Evolutionary conservation across 192 early-diverging fungal species (phyloP), one percentile per base, ranked within the genome.

Genomic region (Coemansia guatemalensis): DNA sequence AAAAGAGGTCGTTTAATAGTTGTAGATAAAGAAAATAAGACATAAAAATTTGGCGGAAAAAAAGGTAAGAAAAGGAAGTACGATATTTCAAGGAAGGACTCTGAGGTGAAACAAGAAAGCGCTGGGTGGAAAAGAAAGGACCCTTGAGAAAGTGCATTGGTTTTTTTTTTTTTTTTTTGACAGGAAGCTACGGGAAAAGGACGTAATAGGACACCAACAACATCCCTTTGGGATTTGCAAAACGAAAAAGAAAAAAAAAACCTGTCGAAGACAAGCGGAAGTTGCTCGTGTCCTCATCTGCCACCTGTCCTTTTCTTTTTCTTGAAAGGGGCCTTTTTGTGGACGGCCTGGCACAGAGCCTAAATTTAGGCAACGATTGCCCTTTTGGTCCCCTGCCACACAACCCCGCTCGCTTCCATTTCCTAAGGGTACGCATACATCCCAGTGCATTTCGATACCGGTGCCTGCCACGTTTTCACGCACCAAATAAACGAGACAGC

Each of bases 291-390:
- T 44, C 39, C 39, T 44, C 39, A 44, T 44, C 39, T 44, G 9
- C 39, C 39, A 44, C 14, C 39, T 35, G 26, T 30, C 23, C 21
- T 20, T 14, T 53, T 64, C 41, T 51, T 39, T 53, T 52, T 48
- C 47, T 58, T 49, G 48, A 22, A 26, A 61, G 59, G 21, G 44
- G 26, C 44, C 6, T 8, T n/a, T 33, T 55, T n/a, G n/a, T 6
- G 33, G 33, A 35, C 33, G 12, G 17, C 39, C n/a, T n/a, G 17
- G 33, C 7, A 35, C 48, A 73, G 49, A 67, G 53, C 60, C 60
- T 55, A 66, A 58, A 44, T 54, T 64, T 69, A 65, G 60, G 60
- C 53, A 68, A 49, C 47, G 60, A 67, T 73, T 72, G 52, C 65
- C 65, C 11, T 39, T 48, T 41, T n/a, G n/a, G 39, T 44, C 39